A percentile compares a stretch with the other conserved stretches of the same genome.
phyloP scores from a whole-genome alignment of 2,329 filamentous ascomycete species.

The Talaromyces funiculosus region DNA sequence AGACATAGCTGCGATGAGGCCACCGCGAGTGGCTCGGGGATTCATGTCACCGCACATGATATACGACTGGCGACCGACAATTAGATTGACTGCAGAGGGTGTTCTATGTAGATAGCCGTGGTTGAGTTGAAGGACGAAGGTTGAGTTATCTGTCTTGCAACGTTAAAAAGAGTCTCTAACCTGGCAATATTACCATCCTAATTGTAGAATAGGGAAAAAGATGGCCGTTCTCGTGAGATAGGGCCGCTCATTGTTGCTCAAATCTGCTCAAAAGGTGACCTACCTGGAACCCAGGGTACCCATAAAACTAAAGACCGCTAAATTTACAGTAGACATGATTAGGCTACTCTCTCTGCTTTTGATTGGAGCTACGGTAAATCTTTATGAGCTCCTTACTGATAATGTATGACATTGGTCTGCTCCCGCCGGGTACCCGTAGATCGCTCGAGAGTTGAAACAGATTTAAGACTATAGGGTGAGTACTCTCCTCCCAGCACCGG shows the following conservation, averaged over 20 bases:
- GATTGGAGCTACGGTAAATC: no score
- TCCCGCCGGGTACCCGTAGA: neutral
- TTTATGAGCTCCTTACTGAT: no score
- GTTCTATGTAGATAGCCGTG: neutral
- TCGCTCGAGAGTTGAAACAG: neutral
- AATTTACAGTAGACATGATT: neutral
- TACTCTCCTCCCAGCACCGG: no score
- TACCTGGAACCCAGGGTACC: neutral
- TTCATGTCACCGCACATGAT: slow-evolving; percentile 5
- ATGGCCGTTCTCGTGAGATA: neutral
- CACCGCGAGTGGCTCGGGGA: neutral
- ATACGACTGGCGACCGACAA: neutral
- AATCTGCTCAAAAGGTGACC: neutral
- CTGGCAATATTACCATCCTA: neutral
- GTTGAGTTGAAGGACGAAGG: neutral
- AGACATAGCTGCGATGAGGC: neutral
- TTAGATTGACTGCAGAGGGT: no score
- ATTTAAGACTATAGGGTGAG: no score
- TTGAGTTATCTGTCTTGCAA: no score
- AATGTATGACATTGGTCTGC: no score
- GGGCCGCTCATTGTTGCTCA: neutral
- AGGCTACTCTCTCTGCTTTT: neutral
- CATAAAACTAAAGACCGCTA: neutral
- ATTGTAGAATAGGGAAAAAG: neutral
- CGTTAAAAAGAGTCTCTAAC: no score